Evolutionary conservation across 148 eudicot species (phyloP).

Genomic region (Amaranthus hypochondriacus): DNA sequence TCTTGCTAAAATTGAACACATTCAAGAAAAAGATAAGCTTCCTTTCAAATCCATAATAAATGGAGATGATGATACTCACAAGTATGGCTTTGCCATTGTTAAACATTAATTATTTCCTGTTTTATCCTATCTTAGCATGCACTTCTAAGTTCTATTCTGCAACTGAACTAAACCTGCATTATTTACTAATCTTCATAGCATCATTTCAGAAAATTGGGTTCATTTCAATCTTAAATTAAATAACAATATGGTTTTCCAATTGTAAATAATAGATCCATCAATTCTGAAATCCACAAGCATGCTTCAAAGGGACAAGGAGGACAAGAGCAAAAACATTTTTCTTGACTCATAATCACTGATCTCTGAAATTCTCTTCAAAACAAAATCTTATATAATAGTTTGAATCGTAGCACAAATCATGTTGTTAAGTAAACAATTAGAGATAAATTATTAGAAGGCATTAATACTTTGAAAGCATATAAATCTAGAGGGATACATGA

Average conservation of each 20-base stretch:
- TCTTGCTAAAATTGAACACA: too few relatives aligned
- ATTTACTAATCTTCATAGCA: neutral
- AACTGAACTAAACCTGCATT: neutral
- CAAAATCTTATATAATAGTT: neutral
- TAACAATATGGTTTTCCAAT: neutral
- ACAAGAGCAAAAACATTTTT: neutral
- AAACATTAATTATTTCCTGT: neutral
- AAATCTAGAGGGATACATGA: too few relatives aligned
- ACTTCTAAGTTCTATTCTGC: constrained; percentile 6
- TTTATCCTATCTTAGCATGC: neutral
- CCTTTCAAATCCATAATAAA: too few relatives aligned
- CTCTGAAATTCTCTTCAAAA: constrained; percentile 2
- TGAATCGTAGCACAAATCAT: neutral
- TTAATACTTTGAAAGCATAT: too few relatives aligned
- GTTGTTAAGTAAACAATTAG: too few relatives aligned
- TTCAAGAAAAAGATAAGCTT: too few relatives aligned
- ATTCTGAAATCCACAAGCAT: neutral
- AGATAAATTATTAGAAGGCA: too few relatives aligned
- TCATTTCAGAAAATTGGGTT: neutral
- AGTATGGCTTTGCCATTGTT: neutral
- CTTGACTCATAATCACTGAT: neutral
- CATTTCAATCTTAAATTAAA: neutral
- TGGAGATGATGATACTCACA: too few relatives aligned
- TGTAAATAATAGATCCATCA: neutral
- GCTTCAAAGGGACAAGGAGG: neutral